Percentiles rank a stretch among this genome's conserved stretches.
phyloP scores from a whole-genome alignment of 257 asterid species.

The Gardenia jasminoides region DNA sequence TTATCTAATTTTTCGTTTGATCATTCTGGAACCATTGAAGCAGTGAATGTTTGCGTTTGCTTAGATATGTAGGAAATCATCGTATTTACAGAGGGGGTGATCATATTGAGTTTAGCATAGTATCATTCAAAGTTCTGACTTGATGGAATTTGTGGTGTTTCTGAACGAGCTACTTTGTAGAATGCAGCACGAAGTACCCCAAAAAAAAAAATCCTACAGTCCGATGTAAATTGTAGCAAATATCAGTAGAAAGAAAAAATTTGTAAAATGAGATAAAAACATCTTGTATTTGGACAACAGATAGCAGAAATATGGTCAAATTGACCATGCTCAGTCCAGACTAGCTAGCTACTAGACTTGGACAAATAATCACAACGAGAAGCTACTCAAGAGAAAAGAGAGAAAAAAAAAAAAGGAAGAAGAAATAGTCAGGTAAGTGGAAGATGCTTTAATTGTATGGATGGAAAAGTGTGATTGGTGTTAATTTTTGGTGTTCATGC shows the following conservation, averaged over 20 bases:
- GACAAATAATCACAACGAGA: not conserved
- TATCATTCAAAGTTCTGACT: not conserved
- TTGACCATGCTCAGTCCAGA: not conserved
- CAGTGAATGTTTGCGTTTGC: not conserved
- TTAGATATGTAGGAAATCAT: too few species aligned
- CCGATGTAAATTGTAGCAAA: not conserved
- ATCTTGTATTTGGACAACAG: not conserved
- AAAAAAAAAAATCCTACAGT: too few species aligned
- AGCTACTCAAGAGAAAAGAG: not conserved
- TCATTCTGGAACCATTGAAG: not conserved
- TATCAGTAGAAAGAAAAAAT: not conserved
- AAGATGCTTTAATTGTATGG: too few species aligned
- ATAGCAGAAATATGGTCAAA: not conserved
- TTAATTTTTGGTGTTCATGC: constrained; percentile 24
- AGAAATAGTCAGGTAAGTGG: not conserved
- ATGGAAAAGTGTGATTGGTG: not conserved
- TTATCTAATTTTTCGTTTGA: not conserved
- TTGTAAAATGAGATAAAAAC: not conserved
- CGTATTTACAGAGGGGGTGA: too few species aligned
- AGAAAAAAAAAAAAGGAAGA: not conserved
- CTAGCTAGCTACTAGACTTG: not conserved
- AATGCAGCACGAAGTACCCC: not conserved
- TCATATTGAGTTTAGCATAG: not conserved
- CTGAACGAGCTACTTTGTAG: not conserved
- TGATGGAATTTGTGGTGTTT: not conserved